A percentile compares a stretch with the other conserved stretches of the same genome.
phyloP scores from a whole-genome alignment of 495 filamentous ascomycete species.

The Aspergillus egyptiacus region DNA sequence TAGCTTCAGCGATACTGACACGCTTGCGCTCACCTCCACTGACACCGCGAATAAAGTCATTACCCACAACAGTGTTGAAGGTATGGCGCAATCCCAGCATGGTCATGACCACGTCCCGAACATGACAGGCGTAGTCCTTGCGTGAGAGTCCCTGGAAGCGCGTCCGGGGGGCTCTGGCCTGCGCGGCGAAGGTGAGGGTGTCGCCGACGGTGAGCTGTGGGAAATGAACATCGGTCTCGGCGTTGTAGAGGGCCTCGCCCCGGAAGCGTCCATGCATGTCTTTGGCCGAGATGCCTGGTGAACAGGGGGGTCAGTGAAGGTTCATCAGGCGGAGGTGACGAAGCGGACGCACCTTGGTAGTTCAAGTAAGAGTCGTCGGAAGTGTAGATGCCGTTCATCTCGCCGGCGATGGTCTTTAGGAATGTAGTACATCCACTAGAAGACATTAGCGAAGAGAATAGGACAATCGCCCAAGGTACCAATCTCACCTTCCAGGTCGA shows the following conservation, averaged over 20 bases:
- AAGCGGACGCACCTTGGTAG: constrained; percentile 65
- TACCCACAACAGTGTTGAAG: constrained; percentile 54
- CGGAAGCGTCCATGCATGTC: constrained; percentile 49
- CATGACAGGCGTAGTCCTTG: constrained; percentile 43
- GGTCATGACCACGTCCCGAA: constrained; percentile 57
- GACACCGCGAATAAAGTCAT: constrained; percentile 79
- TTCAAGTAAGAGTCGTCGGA: constrained; percentile 51
- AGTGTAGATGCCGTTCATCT: constrained; percentile 65
- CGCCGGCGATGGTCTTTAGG: constrained; percentile 64
- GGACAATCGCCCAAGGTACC: too few species aligned
- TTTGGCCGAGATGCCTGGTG: not conserved
- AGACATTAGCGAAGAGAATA: too few species aligned
- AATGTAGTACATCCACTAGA: constrained; percentile 61
- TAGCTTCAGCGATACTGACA: constrained; percentile 50
- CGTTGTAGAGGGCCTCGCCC: constrained; percentile 60
- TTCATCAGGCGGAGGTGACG: too few species aligned
- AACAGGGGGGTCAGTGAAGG: too few species aligned
- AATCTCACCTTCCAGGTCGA: constrained; percentile 51
- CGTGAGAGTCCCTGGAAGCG: constrained; percentile 40
- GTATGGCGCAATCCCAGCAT: constrained; percentile 53
- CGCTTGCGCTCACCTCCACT: constrained; percentile 66
- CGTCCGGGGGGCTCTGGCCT: constrained; percentile 40
- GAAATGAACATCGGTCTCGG: constrained; percentile 62
- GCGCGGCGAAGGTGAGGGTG: constrained; percentile 57
- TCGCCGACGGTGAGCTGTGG: constrained; percentile 61